A percentile compares a stretch with the other conserved stretches of the same genome.
These are phyloP conservation scores for Epichloe festucae DNA, from an alignment of 2,329 filamentous ascomycete species.

Conservation along the genomic window DNA sequence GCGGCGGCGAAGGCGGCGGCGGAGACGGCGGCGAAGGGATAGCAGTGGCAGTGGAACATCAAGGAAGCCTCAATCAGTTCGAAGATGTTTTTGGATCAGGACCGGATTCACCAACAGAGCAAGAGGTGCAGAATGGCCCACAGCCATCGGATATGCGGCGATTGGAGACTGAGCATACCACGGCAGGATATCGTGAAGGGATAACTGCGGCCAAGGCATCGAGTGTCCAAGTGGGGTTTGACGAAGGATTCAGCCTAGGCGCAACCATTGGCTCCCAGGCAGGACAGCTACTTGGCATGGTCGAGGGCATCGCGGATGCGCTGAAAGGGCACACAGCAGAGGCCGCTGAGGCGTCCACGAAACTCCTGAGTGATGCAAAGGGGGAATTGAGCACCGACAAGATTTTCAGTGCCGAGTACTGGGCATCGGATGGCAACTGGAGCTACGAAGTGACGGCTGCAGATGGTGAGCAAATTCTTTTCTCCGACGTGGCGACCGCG, in stretches of 20 bases:
- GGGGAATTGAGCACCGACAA: constrained; percentile 45
- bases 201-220: constrained; percentile 61
- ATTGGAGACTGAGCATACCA: constrained; percentile 64
- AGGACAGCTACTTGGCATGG: constrained; percentile 61
- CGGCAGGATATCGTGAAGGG: constrained; percentile 83
- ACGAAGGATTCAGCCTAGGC: constrained; percentile 78
- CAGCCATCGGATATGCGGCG: constrained; percentile 56
- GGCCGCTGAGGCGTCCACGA: constrained; percentile 11
- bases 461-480: constrained; percentile 33
- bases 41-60: background rate
- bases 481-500: constrained; percentile 48
- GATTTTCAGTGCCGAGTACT: constrained; percentile 54
- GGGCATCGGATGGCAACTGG: constrained; percentile 60
- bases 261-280: constrained; percentile 64
- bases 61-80: constrained; percentile 12
- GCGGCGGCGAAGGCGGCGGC: constrained; percentile 11
- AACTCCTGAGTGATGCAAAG: constrained; percentile 35
- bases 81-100: constrained; percentile 25
- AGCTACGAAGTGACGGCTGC: constrained; percentile 39
- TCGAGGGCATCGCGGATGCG: constrained; percentile 57
- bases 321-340: constrained; percentile 18
- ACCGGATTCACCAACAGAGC: constrained; percentile 11
- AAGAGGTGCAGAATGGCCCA: constrained; percentile 7
- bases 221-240: constrained; percentile 77
- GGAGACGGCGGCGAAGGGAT: constrained; percentile 6